Conservation (phyloP, 169 alveolate genomes). For the Theileria parva region DNA sequence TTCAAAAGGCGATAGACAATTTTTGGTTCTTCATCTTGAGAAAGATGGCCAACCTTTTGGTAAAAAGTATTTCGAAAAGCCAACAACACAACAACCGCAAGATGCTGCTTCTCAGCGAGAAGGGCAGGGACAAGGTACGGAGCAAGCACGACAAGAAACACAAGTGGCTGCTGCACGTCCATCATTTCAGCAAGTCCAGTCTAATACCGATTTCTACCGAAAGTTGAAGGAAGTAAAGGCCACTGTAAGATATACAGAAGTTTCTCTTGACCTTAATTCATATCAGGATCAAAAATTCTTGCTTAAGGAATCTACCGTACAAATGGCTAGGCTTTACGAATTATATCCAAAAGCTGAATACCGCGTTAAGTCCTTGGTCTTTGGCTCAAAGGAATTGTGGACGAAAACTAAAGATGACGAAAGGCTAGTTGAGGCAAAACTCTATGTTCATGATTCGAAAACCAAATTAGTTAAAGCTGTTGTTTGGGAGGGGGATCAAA, state of each 20-base stretch:
- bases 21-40: not conserved
- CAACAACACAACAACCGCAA: not conserved
- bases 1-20: not conserved
- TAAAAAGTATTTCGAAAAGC: not conserved
- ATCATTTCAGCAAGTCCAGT: not conserved
- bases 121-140: not conserved
- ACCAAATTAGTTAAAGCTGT: not conserved
- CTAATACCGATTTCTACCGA: not conserved
- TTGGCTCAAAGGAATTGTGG: not conserved
- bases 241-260: not conserved
- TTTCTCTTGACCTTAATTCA: not conserved
- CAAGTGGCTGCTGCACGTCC: not conserved
- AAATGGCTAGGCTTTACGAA: not conserved
- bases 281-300: not conserved
- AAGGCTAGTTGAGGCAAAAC: not conserved
- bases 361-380: not conserved
- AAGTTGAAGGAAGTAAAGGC: not conserved
- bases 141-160: not conserved
- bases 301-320: not conserved
- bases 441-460: not conserved
- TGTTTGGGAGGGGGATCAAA: slow-evolving; percentile 5
- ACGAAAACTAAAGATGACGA: not conserved
- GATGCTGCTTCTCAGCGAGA: not conserved
- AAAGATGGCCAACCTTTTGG: not conserved
- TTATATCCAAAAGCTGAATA: not conserved